Conservation (phyloP, 2,329 filamentous ascomycete species). For the Lachnellula arida region DNA sequence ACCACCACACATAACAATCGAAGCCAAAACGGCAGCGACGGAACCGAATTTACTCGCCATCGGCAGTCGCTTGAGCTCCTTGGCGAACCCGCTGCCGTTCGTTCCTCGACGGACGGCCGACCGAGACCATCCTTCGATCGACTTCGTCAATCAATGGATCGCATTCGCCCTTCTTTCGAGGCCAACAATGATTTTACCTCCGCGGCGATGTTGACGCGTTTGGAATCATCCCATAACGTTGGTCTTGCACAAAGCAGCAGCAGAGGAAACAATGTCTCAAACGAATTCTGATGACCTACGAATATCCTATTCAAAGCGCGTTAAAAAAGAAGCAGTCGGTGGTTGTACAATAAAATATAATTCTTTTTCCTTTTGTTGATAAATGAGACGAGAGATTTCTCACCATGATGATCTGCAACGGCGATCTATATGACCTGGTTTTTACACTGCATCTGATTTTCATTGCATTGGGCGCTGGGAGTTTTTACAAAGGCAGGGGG, state of each 20-base stretch:
- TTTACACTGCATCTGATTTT: constrained; percentile 21
- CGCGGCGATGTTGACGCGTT: constrained; percentile 74
- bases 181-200: constrained; percentile 87
- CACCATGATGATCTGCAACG: constrained; percentile 46
- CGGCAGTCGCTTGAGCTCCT: constrained; percentile 41
- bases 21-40: constrained; percentile 89
- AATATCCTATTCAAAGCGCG: constrained; percentile 6
- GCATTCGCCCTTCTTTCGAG: constrained; percentile 78
- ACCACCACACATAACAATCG: constrained; percentile 70
- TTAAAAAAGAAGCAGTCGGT: constrained; percentile 7
- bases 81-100: constrained; percentile 26
- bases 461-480: constrained; percentile 29
- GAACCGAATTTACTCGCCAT: constrained; percentile 78
- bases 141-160: constrained; percentile 81
- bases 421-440: constrained; percentile 42
- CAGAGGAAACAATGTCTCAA: constrained; percentile 19
- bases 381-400: constrained; percentile 32
- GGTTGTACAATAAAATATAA: constrained; percentile 29
- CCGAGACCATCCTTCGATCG: constrained; percentile 83
- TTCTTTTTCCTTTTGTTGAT: constrained; percentile 34
- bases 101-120: constrained; percentile 48
- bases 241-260: constrained; percentile 19
- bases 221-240: constrained; percentile 64
- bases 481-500: constrained; percentile 15
- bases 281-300: constrained; percentile 19